Evolutionary conservation across 805 yeast species (phyloP).

Genomic region (Yarrowia sp.): DNA sequence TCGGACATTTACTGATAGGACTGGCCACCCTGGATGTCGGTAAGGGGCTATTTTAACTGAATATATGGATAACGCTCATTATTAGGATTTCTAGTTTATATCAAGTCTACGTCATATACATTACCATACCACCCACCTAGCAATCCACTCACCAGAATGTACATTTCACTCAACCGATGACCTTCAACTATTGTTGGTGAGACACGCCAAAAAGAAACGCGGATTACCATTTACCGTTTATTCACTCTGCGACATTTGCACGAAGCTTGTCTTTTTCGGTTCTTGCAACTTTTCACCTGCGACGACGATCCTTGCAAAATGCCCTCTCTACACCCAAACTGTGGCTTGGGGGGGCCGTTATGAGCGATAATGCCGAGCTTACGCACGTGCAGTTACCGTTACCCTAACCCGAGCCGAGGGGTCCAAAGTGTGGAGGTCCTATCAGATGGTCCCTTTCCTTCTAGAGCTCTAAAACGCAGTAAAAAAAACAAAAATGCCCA

Average conservation of each 20-base stretch:
- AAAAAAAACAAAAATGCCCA: neutral
- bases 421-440: constrained; percentile 12
- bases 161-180: no score
- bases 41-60: neutral
- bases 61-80: no score
- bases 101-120: no score
- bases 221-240: neutral
- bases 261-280: neutral
- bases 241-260: neutral
- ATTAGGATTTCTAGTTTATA: no score
- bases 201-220: neutral
- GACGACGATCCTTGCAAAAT: no score
- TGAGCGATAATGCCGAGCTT: constrained; percentile 5
- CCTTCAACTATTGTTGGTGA: neutral
- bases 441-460: neutral
- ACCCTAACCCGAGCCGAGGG: constrained; percentile 23
- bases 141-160: no score
- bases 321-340: no score
- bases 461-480: neutral
- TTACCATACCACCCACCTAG: no score
- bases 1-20: neutral
- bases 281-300: no score
- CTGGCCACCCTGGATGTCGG: no score
- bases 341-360: neutral
- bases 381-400: constrained; percentile 22